Conservation (phyloP, 345 rosid species). For the Lenwebbia sp. region DNA sequence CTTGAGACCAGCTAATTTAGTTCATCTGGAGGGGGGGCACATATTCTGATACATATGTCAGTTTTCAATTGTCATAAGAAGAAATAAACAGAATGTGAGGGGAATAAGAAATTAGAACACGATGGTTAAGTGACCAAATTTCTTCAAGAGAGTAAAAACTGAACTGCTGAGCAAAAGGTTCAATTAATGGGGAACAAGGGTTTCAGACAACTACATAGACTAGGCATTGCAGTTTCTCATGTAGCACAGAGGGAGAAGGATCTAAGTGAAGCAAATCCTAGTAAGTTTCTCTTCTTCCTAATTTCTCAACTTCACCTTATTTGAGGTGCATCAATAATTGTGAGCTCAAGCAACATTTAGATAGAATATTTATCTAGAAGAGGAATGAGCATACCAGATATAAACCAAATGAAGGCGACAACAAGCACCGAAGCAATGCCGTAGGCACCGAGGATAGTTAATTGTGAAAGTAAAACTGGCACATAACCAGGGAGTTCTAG, state of each 20-base stretch:
- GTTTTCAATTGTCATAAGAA: background rate
- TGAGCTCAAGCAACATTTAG: background rate
- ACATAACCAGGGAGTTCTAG: slow-evolving; percentile 55
- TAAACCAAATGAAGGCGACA: slow-evolving; percentile 49
- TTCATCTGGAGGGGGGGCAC: background rate
- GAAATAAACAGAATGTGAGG: background rate
- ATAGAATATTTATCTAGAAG: background rate
- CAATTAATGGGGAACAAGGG: background rate
- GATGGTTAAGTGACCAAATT: background rate
- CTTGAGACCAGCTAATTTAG: background rate
- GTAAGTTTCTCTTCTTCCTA: background rate
- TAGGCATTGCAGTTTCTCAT: background rate
- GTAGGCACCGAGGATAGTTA: slow-evolving; percentile 43
- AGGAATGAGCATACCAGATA: slow-evolving; percentile 46
- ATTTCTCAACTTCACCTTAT: background rate
- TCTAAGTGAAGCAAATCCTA: background rate
- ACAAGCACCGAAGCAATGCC: slow-evolving; percentile 38
- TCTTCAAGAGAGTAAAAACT: background rate
- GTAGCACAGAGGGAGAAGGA: background rate
- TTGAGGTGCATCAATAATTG: background rate
- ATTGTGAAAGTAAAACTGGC: slow-evolving; percentile 46
- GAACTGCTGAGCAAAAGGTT: background rate
- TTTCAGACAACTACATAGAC: background rate
- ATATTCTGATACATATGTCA: background rate
- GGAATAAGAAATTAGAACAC: too few species aligned